These are phyloP conservation scores for Triticum dicoccoides DNA, from an alignment of 176 grass and related monocot genomes.

Conservation along the genomic window DNA sequence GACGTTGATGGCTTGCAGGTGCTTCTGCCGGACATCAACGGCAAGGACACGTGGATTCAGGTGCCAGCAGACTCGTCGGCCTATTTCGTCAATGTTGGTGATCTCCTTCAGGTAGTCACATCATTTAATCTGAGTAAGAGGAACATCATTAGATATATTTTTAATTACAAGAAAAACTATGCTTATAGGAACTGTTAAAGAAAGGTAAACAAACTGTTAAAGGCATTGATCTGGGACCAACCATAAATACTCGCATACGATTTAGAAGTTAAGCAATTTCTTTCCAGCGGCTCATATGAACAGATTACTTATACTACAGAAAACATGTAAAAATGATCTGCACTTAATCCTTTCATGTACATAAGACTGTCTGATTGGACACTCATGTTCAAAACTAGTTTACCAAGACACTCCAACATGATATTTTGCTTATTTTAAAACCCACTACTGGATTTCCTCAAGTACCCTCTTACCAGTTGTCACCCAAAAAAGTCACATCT, in stretches of 20 bases:
- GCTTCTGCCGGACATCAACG: background rate
- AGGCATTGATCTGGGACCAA: background rate
- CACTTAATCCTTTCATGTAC: conserved; percentile 1
- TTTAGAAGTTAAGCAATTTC: background rate
- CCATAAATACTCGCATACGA: background rate
- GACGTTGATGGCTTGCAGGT: conserved; percentile 79
- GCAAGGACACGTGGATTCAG: conserved; percentile 55
- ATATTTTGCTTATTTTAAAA: conserved; percentile 8
- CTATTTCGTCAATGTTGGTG: conserved; percentile 77
- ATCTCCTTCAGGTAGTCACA: conserved; percentile 75
- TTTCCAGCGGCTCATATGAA: background rate
- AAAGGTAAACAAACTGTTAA: background rate
- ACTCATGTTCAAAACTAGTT: background rate
- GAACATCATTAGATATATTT: conserved; percentile 13
- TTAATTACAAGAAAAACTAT: background rate
- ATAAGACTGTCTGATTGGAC: background rate
- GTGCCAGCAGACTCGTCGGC: conserved; percentile 73
- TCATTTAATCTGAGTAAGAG: conserved; percentile 9
- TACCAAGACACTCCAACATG: background rate
- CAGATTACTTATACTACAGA: background rate
- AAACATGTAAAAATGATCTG: background rate
- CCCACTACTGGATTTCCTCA: background rate
- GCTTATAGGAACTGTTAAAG: background rate
- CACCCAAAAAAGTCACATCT: background rate
- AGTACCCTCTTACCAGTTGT: conserved; percentile 7